Conservation (phyloP, 202 grass and related monocot species). For the Panicum hallii region DNA sequence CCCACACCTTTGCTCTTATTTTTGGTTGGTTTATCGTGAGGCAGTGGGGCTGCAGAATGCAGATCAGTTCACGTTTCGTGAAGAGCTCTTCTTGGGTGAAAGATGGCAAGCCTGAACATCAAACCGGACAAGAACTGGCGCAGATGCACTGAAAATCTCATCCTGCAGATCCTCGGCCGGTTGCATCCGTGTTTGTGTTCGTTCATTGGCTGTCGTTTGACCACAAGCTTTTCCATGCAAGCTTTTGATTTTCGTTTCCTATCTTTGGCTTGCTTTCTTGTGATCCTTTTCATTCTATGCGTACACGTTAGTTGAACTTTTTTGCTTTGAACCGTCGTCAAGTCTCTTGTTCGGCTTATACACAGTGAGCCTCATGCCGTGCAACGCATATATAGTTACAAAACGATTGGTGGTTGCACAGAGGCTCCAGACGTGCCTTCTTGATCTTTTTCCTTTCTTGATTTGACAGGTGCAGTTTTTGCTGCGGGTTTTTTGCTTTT, state of each 20-base stretch:
- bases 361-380: background rate
- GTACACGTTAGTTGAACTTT: too few relatives aligned
- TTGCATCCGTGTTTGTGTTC: background rate
- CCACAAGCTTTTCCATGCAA: background rate
- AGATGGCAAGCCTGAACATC: background rate
- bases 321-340: too few relatives aligned
- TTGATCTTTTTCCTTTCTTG: background rate
- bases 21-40: background rate
- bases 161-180: background rate
- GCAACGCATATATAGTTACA: background rate
- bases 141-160: background rate
- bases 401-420: background rate
- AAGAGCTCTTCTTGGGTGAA: background rate
- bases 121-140: background rate
- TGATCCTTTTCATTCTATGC: background rate
- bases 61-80: background rate
- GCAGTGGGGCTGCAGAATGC: background rate
- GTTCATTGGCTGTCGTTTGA: background rate
- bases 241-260: background rate
- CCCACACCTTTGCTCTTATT: background rate
- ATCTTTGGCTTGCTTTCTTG: background rate
- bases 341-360: background rate
- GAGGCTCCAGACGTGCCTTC: background rate
- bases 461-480: background rate
- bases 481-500: background rate